A percentile compares a stretch with the other conserved stretches of the same genome.
Evolutionary conservation across 495 filamentous ascomycete genomes (phyloP).

Genomic region (Entonaema liquescens): DNA sequence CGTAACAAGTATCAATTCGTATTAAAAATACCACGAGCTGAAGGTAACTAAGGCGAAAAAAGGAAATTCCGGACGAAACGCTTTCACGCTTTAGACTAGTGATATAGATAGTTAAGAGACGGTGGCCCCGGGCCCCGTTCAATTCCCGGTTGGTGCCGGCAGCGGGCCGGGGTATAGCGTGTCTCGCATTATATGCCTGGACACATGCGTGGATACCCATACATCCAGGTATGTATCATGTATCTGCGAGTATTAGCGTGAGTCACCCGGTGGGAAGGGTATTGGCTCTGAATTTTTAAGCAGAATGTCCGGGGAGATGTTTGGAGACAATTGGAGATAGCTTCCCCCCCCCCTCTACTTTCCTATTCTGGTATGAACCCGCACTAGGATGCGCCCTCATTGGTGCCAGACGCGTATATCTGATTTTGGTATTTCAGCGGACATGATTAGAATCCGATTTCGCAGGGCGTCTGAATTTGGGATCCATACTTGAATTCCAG

Average conservation of each 20-base stretch:
- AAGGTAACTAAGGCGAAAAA: slow-evolving; percentile 9
- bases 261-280: slow-evolving; percentile 28
- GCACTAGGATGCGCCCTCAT: background rate
- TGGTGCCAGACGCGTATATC: slow-evolving; percentile 25
- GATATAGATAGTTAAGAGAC: background rate
- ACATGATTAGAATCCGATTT: slow-evolving; percentile 15
- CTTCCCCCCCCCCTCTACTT: background rate
- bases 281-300: background rate
- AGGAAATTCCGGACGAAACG: slow-evolving; percentile 20
- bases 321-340: background rate
- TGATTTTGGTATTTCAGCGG: background rate
- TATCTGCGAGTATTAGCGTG: slow-evolving; percentile 16
- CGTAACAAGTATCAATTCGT: background rate
- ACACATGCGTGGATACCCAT: no score
- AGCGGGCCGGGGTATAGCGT: slow-evolving; percentile 8
- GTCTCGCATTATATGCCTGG: background rate
- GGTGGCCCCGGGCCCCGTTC: background rate
- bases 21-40: background rate
- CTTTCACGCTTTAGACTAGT: slow-evolving; percentile 15
- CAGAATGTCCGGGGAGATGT: background rate
- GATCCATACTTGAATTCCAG: background rate
- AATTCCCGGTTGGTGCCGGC: slow-evolving; percentile 25
- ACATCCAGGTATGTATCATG: no score
- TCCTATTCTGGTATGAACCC: background rate
- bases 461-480: slow-evolving; percentile 4